Conservation (phyloP, 1,139 yeast genomes). For the Sugiyamaella neomexicana region DNA sequence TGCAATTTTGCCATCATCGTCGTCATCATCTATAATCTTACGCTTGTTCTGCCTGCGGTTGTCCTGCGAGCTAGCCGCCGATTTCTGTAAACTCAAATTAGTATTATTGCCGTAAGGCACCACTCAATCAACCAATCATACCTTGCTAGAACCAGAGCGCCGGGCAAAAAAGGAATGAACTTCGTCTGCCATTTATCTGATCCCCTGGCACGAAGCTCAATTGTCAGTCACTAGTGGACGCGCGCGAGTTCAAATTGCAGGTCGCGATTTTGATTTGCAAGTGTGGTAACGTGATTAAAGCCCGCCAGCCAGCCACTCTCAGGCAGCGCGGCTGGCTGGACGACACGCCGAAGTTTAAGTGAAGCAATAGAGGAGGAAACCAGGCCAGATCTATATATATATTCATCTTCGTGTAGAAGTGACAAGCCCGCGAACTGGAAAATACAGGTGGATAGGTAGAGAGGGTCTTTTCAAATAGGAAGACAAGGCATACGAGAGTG, state of each 20-base stretch:
- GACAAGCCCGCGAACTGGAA: neutral
- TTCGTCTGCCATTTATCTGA: constrained; percentile 5
- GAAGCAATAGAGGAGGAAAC: neutral
- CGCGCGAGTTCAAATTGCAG: neutral
- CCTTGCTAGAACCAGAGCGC: constrained; percentile 3
- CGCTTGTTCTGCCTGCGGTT: constrained; percentile 3
- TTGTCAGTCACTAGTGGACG: neutral
- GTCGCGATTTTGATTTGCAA: neutral
- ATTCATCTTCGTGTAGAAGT: neutral
- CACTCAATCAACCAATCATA: neutral
- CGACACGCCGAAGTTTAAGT: neutral
- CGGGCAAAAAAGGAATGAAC: constrained; percentile 13
- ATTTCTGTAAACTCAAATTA: neutral
- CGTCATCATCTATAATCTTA: constrained; percentile 10
- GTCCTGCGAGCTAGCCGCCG: constrained; percentile 2
- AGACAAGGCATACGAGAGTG: no score
- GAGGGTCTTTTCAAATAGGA: neutral
- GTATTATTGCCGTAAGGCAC: neutral
- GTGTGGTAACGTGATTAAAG: neutral
- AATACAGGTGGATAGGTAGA: neutral
- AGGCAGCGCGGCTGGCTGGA: neutral
- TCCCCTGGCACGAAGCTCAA: neutral
- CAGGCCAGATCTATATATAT: neutral
- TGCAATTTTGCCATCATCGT: constrained; percentile 7
- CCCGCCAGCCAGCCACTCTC: no score